A percentile compares a stretch with the other conserved stretches of the same genome.
Evolutionary conservation across 2,329 filamentous ascomycete genomes (phyloP).

Genomic region (Camptophora hylomeconis): DNA sequence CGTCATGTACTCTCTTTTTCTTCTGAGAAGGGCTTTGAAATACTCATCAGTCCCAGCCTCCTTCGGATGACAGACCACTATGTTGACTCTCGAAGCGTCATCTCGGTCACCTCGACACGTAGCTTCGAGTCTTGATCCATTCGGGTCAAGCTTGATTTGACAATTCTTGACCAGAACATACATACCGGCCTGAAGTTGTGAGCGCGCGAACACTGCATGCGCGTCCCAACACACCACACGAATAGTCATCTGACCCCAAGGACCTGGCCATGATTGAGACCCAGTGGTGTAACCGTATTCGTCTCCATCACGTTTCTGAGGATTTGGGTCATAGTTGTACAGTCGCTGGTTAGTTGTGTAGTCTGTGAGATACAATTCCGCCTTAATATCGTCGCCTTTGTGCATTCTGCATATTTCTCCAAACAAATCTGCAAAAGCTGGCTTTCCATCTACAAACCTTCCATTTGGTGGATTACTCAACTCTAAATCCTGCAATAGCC

Average conservation of each 20-base stretch:
- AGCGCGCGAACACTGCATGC: constrained; percentile 47
- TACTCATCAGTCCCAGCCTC: constrained; percentile 30
- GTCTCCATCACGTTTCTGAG: constrained; percentile 42
- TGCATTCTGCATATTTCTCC: constrained; percentile 56
- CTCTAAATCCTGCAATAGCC: constrained; percentile 50
- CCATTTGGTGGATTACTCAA: constrained; percentile 15
- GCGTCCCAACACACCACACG: constrained; percentile 58
- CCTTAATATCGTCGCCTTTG: constrained; percentile 31
- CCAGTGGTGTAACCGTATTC: constrained; percentile 39
- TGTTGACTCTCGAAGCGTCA: constrained; percentile 40
- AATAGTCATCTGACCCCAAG: constrained; percentile 58
- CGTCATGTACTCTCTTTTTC: constrained; percentile 58
- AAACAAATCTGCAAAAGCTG: constrained; percentile 53
- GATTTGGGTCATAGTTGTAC: constrained; percentile 36
- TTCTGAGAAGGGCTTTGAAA: constrained; percentile 45
- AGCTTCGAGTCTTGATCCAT: constrained; percentile 53
- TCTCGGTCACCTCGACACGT: constrained; percentile 50
- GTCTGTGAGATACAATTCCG: constrained; percentile 65
- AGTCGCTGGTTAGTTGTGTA: constrained; percentile 62
- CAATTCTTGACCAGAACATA: constrained; percentile 50
- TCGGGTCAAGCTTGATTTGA: constrained; percentile 47
- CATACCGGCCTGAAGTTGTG: constrained; percentile 46
- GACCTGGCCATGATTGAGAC: constrained; percentile 51
- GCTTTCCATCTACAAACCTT: too few relatives aligned
- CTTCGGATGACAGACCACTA: constrained; percentile 37